Evolutionary conservation across 768 basidiomycete species (phyloP).

Genomic region (Mycena amicta): DNA sequence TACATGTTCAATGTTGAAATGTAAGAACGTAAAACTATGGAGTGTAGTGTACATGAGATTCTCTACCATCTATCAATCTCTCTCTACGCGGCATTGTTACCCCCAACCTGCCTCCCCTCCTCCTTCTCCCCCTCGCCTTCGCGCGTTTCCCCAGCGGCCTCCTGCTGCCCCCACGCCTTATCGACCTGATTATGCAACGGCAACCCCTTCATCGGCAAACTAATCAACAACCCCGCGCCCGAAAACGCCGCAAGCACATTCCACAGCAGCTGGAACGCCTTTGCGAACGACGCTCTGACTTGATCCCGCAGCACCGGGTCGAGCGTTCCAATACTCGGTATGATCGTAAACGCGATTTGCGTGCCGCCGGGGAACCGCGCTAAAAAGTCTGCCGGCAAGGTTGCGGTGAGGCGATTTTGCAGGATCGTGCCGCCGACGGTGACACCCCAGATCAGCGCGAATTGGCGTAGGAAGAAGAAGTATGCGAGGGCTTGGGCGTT

Average conservation of each 20-base stretch:
- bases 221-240: not conserved
- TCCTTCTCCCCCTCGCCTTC: too few relatives aligned
- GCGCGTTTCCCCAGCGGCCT: too few relatives aligned
- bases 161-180: too few relatives aligned
- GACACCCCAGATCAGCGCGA: slow-evolving; percentile 19
- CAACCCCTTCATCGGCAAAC: not conserved
- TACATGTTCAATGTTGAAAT: too few relatives aligned
- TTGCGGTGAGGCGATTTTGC: not conserved
- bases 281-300: not conserved
- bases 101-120: too few relatives aligned
- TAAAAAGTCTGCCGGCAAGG: not conserved
- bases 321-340: not conserved
- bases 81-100: too few relatives aligned
- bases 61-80: too few relatives aligned
- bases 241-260: not conserved
- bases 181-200: not conserved
- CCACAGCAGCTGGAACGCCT: not conserved
- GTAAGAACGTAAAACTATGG: too few relatives aligned
- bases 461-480: slow-evolving; percentile 35
- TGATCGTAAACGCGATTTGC: not conserved
- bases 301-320: not conserved
- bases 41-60: too few relatives aligned
- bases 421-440: not conserved
- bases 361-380: not conserved
- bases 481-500: slow-evolving; percentile 43